A percentile compares a stretch with the other conserved stretches of the same genome.
These are phyloP conservation scores for Erysimum cheiri DNA, from an alignment of 441 rosid species.

Conservation along the genomic window DNA sequence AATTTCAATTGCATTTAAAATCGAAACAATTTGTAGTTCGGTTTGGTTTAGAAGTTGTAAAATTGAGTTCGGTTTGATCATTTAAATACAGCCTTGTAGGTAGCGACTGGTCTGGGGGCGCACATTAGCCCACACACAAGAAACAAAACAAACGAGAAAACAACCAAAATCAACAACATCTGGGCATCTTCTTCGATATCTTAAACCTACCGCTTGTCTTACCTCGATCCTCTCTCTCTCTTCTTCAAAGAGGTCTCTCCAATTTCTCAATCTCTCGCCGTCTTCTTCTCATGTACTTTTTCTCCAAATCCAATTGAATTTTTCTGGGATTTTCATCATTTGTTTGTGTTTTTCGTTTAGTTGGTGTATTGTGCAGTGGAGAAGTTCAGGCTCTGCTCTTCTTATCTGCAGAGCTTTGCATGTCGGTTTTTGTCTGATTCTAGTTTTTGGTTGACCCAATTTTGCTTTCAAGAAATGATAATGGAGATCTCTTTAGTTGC, in stretches of 20 bases:
- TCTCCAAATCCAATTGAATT: not conserved
- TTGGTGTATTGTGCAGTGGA: slow-evolving; percentile 1
- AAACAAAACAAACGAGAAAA: slow-evolving; percentile 11
- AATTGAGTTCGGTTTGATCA: not conserved
- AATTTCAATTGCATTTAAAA: not conserved
- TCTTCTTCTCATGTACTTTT: not conserved
- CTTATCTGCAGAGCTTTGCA: not conserved
- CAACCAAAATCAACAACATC: not conserved
- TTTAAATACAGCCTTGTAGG: not conserved
- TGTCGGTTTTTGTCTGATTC: not conserved
- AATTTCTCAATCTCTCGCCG: not conserved
- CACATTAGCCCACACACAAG: slow-evolving; percentile 25
- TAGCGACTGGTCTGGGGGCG: slow-evolving; percentile 8
- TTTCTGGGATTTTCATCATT: slow-evolving; percentile 10
- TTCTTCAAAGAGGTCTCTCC: slow-evolving; percentile 7
- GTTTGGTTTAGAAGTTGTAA: not conserved
- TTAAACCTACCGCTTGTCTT: slow-evolving; percentile 40
- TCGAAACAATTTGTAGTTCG: not conserved
- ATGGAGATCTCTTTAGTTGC: not conserved
- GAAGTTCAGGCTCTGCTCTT: slow-evolving; percentile 6
- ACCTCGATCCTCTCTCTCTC: slow-evolving; percentile 42
- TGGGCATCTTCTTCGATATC: slow-evolving; percentile 40
- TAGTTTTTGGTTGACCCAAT: slow-evolving; percentile 8
- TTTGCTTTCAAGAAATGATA: not conserved
- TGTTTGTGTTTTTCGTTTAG: not conserved